A percentile compares a stretch with the other conserved stretches of the same genome.
These are phyloP conservation scores for Monosporascus sp. DNA, from an alignment of 2,329 filamentous ascomycete genomes.

Conservation along the genomic window DNA sequence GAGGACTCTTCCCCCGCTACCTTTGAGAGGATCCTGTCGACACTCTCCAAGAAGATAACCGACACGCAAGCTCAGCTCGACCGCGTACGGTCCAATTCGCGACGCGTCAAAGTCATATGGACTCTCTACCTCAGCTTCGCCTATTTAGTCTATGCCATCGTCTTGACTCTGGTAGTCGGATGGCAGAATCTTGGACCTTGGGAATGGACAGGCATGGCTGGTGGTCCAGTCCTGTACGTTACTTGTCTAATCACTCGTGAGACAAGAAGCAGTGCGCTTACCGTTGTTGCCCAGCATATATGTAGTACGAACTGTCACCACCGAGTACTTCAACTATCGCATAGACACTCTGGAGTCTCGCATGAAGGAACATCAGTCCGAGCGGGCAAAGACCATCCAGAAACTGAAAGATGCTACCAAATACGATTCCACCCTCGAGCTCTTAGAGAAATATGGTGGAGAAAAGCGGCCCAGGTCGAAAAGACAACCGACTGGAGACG, in stretches of 20 bases:
- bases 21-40: conserved; percentile 86
- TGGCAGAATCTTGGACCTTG: conserved; percentile 68
- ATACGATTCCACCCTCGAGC: conserved; percentile 88
- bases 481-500: conserved; percentile 18
- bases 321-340: conserved; percentile 74
- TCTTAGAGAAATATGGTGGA: conserved; percentile 91
- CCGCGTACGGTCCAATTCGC: conserved; percentile 61
- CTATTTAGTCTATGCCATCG: conserved; percentile 80
- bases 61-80: conserved; percentile 70
- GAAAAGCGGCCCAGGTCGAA: conserved; percentile 34
- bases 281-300: conserved; percentile 60
- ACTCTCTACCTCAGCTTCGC: conserved; percentile 87
- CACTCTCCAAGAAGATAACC: conserved; percentile 76
- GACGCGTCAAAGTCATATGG: conserved; percentile 78
- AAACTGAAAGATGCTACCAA: conserved; percentile 92
- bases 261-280: conserved; percentile 4
- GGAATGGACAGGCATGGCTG: conserved; percentile 75
- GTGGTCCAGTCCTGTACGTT: conserved; percentile 70
- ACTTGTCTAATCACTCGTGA: neutral
- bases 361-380: conserved; percentile 69
- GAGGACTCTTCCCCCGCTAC: conserved; percentile 78
- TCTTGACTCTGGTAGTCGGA: conserved; percentile 79
- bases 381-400: conserved; percentile 83
- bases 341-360: conserved; percentile 63
- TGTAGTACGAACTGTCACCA: conserved; percentile 58